phyloP scores from a whole-genome alignment of 2,329 filamentous ascomycete species.

The Pseudopithomyces chartarum region DNA sequence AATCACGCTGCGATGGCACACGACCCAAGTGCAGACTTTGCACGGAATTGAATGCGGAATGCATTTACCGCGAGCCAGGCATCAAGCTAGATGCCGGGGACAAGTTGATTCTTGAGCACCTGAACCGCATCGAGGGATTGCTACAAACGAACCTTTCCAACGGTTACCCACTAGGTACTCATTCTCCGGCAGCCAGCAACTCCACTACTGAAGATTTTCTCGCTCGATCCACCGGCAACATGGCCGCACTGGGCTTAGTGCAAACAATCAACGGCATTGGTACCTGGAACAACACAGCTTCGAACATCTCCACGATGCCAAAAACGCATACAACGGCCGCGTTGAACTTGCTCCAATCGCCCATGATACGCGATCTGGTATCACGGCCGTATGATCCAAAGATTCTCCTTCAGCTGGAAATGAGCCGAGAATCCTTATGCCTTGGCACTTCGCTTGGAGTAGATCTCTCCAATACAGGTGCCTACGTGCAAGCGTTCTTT shows the following conservation, averaged over 20 bases:
- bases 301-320: conserved; percentile 83
- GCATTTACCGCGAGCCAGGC: conserved; percentile 81
- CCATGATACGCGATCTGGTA: conserved; percentile 77
- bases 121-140: conserved; percentile 77
- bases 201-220: conserved; percentile 52
- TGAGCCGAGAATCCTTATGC: conserved; percentile 76
- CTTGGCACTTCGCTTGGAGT: conserved; percentile 63
- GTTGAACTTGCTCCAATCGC: conserved; percentile 78
- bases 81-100: conserved; percentile 88
- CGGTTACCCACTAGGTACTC: conserved; percentile 62
- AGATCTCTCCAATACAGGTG: conserved; percentile 73
- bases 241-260: conserved; percentile 43
- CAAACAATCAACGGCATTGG: conserved; percentile 64
- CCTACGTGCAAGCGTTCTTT: conserved; percentile 81
- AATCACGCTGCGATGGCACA: conserved; percentile 78
- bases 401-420: conserved; percentile 79
- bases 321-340: conserved; percentile 83
- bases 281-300: conserved; percentile 67
- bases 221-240: conserved; percentile 43
- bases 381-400: conserved; percentile 79
- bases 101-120: conserved; percentile 80
- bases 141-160: conserved; percentile 71
- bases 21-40: conserved; percentile 86
- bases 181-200: conserved; percentile 54
- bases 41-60: conserved; percentile 79